Base-by-base conservation (phyloP, 2,329 filamentous ascomycete genomes). In the Ceratocystis cacaofunesta region DNA sequence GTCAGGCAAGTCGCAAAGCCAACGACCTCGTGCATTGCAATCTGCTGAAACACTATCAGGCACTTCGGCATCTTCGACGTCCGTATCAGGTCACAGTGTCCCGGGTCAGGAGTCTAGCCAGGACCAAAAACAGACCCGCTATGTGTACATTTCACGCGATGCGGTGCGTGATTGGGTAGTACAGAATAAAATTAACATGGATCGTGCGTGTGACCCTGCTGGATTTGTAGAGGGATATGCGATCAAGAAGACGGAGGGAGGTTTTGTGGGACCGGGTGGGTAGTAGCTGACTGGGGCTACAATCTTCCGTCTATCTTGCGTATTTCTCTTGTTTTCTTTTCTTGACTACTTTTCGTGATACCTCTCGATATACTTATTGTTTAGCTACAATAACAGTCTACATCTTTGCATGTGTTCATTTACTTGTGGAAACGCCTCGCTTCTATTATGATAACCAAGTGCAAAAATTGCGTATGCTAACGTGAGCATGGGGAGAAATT, bases 201-300 rank as follows among this genome's bases (percentile, higher is more conserved):
- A 83, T 64, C 81, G 80, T 70, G 80, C 85, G 0, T 89, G 94
- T 63, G 86, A 89, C 73, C 82, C 86, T 4, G 81, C 85, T 0
- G 90, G 89, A 0, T 96, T 96, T 70, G 75, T 87, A 5, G 83
- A 86, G 68, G 81, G 84, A 64, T 88, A 87, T 73, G 83, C 83
- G 12, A 75, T 80, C 61, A 80, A 78, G 70, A 44, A 66, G 3
- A 28, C 19, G 6, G 41, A 36, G 22, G 60, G 55, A 19, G 64
- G 62, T 7, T 46, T 36, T 8, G 43, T 30, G 3, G 30, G 8
- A 6, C 48, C 25, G 8, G 10, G 19, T 28, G 22, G 46, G 36
- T 41, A 41, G 36, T 41, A 41, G 36, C 1, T 15, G 36, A 41
- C 36, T 41, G 12, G 36, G 36, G 12, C 10, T 41, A 12, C 36